phyloP scores from a whole-genome alignment of 75 land plant genomes.

The Sequoia sempervirens region DNA sequence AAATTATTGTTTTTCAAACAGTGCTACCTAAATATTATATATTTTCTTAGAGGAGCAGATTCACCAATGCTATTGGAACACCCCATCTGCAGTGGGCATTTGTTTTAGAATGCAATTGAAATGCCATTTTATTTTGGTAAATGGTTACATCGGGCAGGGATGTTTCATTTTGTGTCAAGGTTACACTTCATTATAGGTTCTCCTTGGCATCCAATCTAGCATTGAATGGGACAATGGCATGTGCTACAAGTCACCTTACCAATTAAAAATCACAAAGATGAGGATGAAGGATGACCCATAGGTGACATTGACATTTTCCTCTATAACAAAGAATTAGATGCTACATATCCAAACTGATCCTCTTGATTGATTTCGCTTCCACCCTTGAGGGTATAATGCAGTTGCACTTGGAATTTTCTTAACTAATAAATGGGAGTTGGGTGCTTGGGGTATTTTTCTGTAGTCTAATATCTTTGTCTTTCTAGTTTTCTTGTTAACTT shows the following conservation, averaged over 20 bases:
- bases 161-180: background rate
- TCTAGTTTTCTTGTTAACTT: background rate
- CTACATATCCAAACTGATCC: background rate
- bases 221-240: background rate
- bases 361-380: background rate
- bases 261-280: background rate
- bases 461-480: background rate
- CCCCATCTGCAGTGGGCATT: background rate
- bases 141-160: background rate
- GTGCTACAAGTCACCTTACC: background rate
- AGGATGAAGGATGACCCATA: background rate
- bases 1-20: background rate
- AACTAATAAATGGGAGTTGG: background rate
- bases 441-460: background rate
- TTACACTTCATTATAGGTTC: background rate
- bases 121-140: background rate
- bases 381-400: background rate
- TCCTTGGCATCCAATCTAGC: background rate
- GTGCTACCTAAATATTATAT: background rate
- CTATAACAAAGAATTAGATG: background rate
- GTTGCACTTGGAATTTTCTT: background rate
- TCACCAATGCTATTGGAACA: background rate
- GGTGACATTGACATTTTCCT: background rate
- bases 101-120: background rate
- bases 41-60: background rate